A percentile compares a stretch with the other conserved stretches of the same genome.
phyloP scores from a whole-genome alignment of 306 rosid species.

The Luffa acutangula region DNA sequence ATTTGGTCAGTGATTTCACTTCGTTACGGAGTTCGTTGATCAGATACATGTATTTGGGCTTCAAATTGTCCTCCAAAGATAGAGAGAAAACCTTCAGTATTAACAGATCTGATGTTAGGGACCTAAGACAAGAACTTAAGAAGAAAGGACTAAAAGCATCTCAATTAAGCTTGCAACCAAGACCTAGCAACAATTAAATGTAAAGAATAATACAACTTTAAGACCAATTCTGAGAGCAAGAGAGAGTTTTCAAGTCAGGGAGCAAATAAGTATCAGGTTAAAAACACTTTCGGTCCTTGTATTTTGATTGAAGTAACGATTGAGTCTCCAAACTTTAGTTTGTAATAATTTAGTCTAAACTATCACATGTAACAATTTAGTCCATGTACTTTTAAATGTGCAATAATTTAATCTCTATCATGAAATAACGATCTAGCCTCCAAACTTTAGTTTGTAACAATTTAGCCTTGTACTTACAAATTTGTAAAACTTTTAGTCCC shows the following conservation, averaged over 20 bases:
- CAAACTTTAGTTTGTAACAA: background rate
- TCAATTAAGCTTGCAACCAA: background rate
- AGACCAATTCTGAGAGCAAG: background rate
- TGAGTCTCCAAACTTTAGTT: no score
- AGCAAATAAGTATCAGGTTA: background rate
- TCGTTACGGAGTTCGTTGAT: conserved; percentile 84
- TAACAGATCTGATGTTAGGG: background rate
- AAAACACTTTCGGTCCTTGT: background rate
- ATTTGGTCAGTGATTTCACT: conserved; percentile 82
- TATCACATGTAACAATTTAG: background rate
- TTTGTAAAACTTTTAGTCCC: background rate
- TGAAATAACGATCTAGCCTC: background rate
- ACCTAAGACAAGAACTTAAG: background rate
- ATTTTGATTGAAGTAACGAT: background rate
- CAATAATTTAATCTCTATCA: background rate
- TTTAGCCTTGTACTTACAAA: background rate
- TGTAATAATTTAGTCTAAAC: background rate
- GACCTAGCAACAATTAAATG: background rate
- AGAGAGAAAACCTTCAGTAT: conserved; percentile 71
- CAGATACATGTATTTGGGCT: conserved; percentile 91
- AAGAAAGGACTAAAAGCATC: background rate
- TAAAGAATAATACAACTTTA: background rate
- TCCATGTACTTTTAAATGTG: background rate
- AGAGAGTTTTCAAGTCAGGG: background rate
- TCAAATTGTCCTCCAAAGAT: conserved; percentile 83